Base-by-base conservation (phyloP, 1,284 basidiomycete genomes). In the Fomitopsis betulina region DNA sequence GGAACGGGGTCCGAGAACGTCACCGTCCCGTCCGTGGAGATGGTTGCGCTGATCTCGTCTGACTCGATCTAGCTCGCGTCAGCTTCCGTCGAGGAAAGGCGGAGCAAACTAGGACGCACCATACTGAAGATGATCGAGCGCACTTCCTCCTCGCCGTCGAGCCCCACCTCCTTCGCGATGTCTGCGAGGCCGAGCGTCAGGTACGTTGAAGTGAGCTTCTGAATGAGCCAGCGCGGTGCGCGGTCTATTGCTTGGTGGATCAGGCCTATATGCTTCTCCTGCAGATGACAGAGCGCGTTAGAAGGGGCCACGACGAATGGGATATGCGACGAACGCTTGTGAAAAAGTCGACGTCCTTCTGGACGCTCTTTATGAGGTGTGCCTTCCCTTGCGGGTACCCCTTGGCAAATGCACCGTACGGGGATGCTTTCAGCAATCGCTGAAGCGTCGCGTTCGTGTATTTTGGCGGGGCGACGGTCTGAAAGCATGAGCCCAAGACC, bases 161-260 rank as follows among this genome's bases (percentile, higher is more conserved):
- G 79, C 33, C 81, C 83, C 47, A 90, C 78, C 12, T 79, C 78
- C 25, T 76, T 76, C 4, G 81, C 87, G 54, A 94, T 88, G 60
- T 93, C 89, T 0, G 74, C 69, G 7, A 94, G 73, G 23, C 85
- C 79, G 7, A 94, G 79, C 0, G 87, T 88, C 43, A 91, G 79
- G 67, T 93, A 94, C 6, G 91, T 92, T 54, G 81, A 80, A 0
- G 87, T 93, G 53, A 94, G 79, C 67, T 84, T 87, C 70, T 85
- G 85, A 62, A 94, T 82, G 53, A 84, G 76, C 83, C 91, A 91
- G 42, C 87, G 80, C 0, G 88, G 86, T 4, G 88, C 84, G 15
- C 83, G 79, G 9, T 80, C 80, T 35, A 92, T 71, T 5, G 84
- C 88, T 60, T 85, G 84, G 51, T 77, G 73, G 23, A 91, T 72